Evolutionary conservation across 305 asterid species (phyloP).

Genomic region (Coffea humblotiana): DNA sequence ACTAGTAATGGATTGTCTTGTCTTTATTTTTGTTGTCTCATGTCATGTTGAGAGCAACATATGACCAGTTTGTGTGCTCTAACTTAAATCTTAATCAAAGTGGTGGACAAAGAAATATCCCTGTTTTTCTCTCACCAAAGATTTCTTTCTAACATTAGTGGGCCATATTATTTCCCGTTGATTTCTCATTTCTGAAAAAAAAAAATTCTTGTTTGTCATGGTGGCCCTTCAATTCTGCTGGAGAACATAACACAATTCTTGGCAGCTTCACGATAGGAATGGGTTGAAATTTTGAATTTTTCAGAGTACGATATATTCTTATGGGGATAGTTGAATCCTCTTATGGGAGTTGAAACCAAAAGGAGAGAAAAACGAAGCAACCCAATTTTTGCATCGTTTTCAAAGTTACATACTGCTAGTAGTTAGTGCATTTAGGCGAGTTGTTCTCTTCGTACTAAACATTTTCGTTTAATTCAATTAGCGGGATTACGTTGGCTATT

Average conservation of each 20-base stretch:
- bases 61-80: background rate
- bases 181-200: background rate
- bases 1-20: background rate
- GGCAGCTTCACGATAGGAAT: background rate
- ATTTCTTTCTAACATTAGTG: background rate
- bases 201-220: background rate
- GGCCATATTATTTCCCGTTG: background rate
- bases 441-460: background rate
- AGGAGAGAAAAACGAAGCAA: background rate
- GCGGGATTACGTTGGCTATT: too few species aligned
- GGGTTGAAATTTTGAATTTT: background rate
- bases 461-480: background rate
- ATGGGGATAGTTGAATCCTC: background rate
- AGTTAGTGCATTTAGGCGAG: background rate
- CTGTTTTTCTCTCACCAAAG: background rate
- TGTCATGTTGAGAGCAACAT: background rate
- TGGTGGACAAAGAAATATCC: conserved; percentile 13
- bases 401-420: background rate
- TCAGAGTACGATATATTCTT: background rate
- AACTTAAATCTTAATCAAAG: background rate
- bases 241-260: background rate
- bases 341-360: background rate
- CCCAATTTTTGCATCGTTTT: background rate
- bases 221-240: background rate
- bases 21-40: conserved; percentile 9